Evolutionary conservation across 768 basidiomycete species (phyloP).

Genomic region (Suillus occidentalis): DNA sequence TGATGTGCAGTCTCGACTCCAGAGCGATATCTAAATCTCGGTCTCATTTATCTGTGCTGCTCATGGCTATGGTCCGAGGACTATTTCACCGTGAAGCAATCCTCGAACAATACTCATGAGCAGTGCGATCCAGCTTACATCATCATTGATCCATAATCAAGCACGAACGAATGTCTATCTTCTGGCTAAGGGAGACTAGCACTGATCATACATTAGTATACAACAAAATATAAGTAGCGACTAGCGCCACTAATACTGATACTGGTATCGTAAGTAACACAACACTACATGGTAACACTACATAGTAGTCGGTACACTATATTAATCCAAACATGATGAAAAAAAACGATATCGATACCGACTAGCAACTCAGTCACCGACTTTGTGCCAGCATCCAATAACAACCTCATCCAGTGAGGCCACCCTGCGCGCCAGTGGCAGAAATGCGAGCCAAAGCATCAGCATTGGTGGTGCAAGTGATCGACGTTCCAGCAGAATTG

Average conservation of each 20-base stretch:
- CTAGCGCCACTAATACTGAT: constrained; percentile 1
- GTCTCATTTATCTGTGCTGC: neutral
- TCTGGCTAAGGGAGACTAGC: neutral
- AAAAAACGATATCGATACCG: neutral
- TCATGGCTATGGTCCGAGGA: neutral
- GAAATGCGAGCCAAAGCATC: constrained; percentile 46
- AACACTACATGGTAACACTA: neutral
- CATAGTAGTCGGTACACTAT: neutral
- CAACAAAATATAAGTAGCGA: constrained; percentile 4
- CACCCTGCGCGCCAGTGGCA: constrained; percentile 45
- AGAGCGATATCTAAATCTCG: neutral
- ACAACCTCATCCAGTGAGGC: constrained; percentile 36
- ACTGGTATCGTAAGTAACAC: neutral
- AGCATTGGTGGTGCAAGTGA: constrained; percentile 48
- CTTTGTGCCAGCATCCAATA: neutral
- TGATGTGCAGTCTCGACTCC: neutral
- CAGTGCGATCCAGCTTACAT: neutral
- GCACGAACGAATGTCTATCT: neutral
- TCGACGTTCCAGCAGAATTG: constrained; percentile 50
- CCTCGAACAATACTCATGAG: constrained; percentile 1
- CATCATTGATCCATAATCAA: neutral
- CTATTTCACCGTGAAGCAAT: neutral
- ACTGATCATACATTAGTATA: neutral
- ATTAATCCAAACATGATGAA: neutral
- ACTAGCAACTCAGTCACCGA: neutral